Evolutionary conservation across 306 rosid species (phyloP), one percentile per base, ranked within the genome.

Genomic region (Quercus dentata): DNA sequence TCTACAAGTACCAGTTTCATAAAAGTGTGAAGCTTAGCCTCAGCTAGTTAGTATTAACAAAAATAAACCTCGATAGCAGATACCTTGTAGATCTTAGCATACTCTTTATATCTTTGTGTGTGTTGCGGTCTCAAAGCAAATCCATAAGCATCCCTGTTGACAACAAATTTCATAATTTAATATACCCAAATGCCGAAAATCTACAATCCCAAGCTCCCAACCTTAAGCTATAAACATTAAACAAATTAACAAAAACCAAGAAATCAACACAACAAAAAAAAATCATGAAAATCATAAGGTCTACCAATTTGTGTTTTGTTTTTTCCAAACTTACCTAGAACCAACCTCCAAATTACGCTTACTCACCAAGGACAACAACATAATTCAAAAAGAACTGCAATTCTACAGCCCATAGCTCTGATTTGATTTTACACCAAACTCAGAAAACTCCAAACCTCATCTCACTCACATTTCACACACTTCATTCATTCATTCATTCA

Each of bases 351-450:
- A 92, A 13, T 89, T 78, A 79, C 98, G 97, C 88, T 89, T 91
- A 89, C 99, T 92, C 87, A 95, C 52, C 86, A 91, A 91, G 91
- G 99, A 95, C 94, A 95, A 92, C 96, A 95, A 89, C 99, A 95
- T 95, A 80, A 89, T 91, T 95, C 82, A 81, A 79, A 75, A 88
- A 81, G 84, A 87, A 44, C 67, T 63, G 62, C 80, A 87, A 78
- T 83, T 81, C 90, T 79, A 88, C 88, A 61, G 82, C 90, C 97
- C 97, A 91, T 91, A 83, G 88, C 77, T 89, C 78, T 85, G 75
- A 78, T 69, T 89, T 79, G 79, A 79, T 75, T 75, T 52, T n/a
- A 82, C 9, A 78, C 76, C 80, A 83, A 85, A 35, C 79, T 41
- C 76, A 74, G 58, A 85, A 77, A 74, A 78, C 81, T 78, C 88